phyloP scores from a whole-genome alignment of 2,329 filamentous ascomycete species.

The Elsinoe ampelina region DNA sequence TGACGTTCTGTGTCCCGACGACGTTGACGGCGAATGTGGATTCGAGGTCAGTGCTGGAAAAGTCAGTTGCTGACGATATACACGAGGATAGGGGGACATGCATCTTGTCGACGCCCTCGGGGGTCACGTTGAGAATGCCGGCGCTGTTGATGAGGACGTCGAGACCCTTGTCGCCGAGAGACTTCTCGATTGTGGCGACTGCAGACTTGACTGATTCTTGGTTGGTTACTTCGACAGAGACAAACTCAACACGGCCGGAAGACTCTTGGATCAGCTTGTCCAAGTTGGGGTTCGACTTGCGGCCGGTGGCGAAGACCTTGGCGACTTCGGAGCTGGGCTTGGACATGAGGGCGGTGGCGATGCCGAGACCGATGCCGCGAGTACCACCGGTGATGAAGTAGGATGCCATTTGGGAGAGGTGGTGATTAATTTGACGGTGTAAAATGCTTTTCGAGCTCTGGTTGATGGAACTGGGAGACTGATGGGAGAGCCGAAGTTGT shows the following conservation, averaged over 20 bases:
- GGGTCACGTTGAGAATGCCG: slow-evolving; percentile 22
- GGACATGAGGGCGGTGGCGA: slow-evolving; percentile 26
- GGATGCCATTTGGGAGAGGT: slow-evolving; percentile 21
- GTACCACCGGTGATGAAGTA: slow-evolving; percentile 30
- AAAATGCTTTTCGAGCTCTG: no score
- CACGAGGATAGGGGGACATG: background rate
- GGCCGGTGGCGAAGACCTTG: slow-evolving; percentile 34
- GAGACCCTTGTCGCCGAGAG: slow-evolving; percentile 32
- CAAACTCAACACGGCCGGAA: slow-evolving; percentile 27
- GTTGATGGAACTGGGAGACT: background rate
- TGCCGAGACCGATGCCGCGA: slow-evolving; percentile 30
- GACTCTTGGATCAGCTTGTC: slow-evolving; percentile 29
- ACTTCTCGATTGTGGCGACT: slow-evolving; percentile 25
- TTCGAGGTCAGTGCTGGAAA: slow-evolving; percentile 21
- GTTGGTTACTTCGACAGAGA: slow-evolving; percentile 34
- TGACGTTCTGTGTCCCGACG: slow-evolving; percentile 32
- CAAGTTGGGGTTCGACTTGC: slow-evolving; percentile 29
- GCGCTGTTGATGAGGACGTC: slow-evolving; percentile 42
- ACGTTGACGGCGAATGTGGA: slow-evolving; percentile 31
- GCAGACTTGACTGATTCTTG: slow-evolving; percentile 29
- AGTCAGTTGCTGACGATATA: background rate
- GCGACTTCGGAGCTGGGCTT: slow-evolving; percentile 25
- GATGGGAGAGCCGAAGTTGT: background rate
- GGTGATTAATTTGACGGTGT: background rate
- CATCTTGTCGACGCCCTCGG: slow-evolving; percentile 15